These are phyloP conservation scores for Boletus speciosus DNA, from an alignment of 768 basidiomycete genomes.

Conservation along the genomic window DNA sequence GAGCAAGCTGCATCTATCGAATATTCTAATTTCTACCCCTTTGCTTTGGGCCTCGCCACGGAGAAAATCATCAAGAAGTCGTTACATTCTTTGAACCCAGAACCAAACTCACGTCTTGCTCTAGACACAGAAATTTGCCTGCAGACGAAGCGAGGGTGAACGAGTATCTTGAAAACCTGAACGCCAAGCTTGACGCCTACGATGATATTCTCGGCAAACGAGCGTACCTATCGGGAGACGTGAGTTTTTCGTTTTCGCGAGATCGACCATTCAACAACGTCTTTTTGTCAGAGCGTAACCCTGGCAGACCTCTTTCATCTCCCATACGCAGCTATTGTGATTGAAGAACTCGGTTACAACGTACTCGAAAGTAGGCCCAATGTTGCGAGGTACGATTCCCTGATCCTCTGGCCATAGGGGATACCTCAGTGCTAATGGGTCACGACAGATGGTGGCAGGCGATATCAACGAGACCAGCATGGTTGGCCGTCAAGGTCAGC, in stretches of 20 bases:
- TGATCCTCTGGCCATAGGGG: too few species aligned
- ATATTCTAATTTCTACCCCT: constrained; percentile 45
- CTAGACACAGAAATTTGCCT: constrained; percentile 6
- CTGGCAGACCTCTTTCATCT: constrained; percentile 47
- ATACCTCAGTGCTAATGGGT: not conserved
- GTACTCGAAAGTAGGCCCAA: constrained; percentile 24
- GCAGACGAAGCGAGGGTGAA: constrained; percentile 25
- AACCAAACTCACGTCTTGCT: constrained; percentile 3
- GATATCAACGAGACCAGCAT: constrained; percentile 43
- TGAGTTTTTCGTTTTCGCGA: constrained; percentile 19
- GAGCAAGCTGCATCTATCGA: constrained; percentile 24
- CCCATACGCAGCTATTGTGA: constrained; percentile 34
- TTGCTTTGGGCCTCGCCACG: constrained; percentile 37
- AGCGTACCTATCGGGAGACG: constrained; percentile 55
- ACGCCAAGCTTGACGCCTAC: constrained; percentile 46
- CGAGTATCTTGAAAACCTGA: constrained; percentile 24
- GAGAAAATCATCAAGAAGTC: constrained; percentile 56
- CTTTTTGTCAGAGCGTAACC: constrained; percentile 34
- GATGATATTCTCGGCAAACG: constrained; percentile 51
- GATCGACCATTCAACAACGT: not conserved
- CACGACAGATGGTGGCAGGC: constrained; percentile 51
- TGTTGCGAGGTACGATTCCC: constrained; percentile 22
- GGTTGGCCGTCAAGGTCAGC: constrained; percentile 43
- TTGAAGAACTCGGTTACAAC: constrained; percentile 22
- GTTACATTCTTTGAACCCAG: constrained; percentile 18